Conservation (phyloP, 805 yeast species). For the Sugiyamaella marilandica region DNA sequence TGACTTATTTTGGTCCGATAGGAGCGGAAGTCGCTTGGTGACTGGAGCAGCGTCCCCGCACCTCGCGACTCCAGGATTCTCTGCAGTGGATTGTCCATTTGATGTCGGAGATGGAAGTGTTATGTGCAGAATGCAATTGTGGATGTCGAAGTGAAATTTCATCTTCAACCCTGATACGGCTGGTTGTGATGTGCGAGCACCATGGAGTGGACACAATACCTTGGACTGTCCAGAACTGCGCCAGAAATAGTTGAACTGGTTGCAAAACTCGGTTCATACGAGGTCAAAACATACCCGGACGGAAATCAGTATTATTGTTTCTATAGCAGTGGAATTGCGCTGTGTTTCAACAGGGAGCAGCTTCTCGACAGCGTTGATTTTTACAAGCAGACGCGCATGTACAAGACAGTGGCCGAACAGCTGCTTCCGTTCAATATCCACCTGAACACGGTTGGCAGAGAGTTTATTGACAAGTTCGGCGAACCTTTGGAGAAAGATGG, state of each 20-base stretch:
- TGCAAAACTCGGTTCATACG: neutral
- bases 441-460: constrained; percentile 26
- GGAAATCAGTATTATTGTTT: constrained; percentile 20
- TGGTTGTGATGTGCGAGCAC: constrained; percentile 1
- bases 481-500: constrained; percentile 43
- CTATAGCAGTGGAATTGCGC: constrained; percentile 21
- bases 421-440: constrained; percentile 14
- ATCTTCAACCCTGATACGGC: neutral
- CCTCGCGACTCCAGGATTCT: constrained; percentile 46
- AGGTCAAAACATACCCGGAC: constrained; percentile 11
- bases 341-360: constrained; percentile 11
- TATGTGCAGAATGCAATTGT: neutral
- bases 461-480: constrained; percentile 33
- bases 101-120: neutral
- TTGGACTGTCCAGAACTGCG: neutral
- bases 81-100: constrained; percentile 45
- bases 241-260: neutral
- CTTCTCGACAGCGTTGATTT: constrained; percentile 36
- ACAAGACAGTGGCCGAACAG: constrained; percentile 13
- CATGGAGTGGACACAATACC: neutral
- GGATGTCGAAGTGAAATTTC: neutral
- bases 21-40: constrained; percentile 62
- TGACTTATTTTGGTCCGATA: constrained; percentile 62
- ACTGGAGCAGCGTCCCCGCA: constrained; percentile 52
- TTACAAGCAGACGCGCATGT: constrained; percentile 26